Evolutionary conservation across 1,139 yeast species (phyloP), one percentile per base, ranked within the genome.

Genomic region (Magnusiomyces fungicola): DNA sequence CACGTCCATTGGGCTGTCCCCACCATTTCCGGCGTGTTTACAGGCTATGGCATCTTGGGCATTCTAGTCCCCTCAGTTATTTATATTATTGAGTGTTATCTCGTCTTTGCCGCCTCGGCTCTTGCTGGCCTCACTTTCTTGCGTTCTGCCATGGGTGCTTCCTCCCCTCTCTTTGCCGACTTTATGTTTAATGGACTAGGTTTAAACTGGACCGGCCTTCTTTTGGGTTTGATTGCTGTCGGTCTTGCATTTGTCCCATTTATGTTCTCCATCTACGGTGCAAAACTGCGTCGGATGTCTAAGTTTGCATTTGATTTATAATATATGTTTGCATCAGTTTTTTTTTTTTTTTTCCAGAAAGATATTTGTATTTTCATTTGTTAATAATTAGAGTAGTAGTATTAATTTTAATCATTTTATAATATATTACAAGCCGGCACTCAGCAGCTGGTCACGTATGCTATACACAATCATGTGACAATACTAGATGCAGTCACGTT

Each of bases 71-170:
- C 95, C 14, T 78, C 88, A 52, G 69, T 88, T 60, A 85, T 82
- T 63, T 88, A 88, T 65, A 76, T 88, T 59, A 81, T 88, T 60
- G 96, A 89, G 64, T 72, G 85, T 37, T 89, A 88, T 63, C 72
- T 86, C 55, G 64, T 80, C 52, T 80, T 82, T 61, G 95, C 96
- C 3, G 96, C 96, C 4, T 83, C 95, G 24, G 96, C 96, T 1
- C 72, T 89, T 57, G 96, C 97, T 4, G 96, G 84, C n/a, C 87
- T 87, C 63, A 81, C 96, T 0, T 80, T 89, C 61, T 71, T 90
- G 61, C 80, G 98, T 72, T 80, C 90, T 53, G 81, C 72, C 0
- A 76, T 79, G 59, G 89, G 83, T 53, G 85, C 83, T 39, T 75
- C 75, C 1, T 89, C 90, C 78, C 97, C 97, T 34, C 71, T 90